Conservation (phyloP, 2,329 filamentous ascomycete genomes). For the Neofusicoccum sp. region DNA sequence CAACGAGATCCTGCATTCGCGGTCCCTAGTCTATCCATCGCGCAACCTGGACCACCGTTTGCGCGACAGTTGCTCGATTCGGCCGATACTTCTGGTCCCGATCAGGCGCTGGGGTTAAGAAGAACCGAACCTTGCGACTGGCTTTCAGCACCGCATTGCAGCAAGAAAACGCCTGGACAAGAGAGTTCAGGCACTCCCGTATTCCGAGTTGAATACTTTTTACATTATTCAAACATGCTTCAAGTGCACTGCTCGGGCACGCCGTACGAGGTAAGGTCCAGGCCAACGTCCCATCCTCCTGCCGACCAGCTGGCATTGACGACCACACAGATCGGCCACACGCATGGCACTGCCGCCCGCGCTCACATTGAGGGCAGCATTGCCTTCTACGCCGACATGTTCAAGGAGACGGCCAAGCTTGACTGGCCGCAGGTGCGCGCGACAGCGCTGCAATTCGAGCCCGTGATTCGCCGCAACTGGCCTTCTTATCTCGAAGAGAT, state of each 20-base stretch:
- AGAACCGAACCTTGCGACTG: background rate
- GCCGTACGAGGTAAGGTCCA: constrained; percentile 43
- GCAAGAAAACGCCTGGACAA: no score
- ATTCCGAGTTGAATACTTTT: background rate
- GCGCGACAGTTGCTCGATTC: background rate
- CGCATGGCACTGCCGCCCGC: constrained; percentile 48
- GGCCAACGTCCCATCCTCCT: background rate
- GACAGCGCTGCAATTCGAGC: constrained; percentile 52
- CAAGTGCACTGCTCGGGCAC: constrained; percentile 45
- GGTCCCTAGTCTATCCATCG: background rate
- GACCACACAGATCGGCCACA: constrained; percentile 46
- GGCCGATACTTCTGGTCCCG: background rate
- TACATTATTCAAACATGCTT: constrained; percentile 36
- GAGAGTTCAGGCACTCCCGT: no score
- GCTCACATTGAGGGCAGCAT: constrained; percentile 48
- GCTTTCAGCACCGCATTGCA: background rate
- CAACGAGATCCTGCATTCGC: no score
- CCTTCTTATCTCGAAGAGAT: constrained; percentile 50
- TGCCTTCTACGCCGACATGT: constrained; percentile 51
- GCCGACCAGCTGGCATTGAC: background rate
- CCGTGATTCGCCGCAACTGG: constrained; percentile 46
- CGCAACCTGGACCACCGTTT: no score
- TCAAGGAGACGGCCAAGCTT: constrained; percentile 50
- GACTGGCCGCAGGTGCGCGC: constrained; percentile 50
- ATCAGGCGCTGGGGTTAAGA: background rate